Percentiles rank a stretch among this genome's conserved stretches.
Conservation (phyloP, 768 basidiomycete species). For the Cystobasidium tubakii region DNA sequence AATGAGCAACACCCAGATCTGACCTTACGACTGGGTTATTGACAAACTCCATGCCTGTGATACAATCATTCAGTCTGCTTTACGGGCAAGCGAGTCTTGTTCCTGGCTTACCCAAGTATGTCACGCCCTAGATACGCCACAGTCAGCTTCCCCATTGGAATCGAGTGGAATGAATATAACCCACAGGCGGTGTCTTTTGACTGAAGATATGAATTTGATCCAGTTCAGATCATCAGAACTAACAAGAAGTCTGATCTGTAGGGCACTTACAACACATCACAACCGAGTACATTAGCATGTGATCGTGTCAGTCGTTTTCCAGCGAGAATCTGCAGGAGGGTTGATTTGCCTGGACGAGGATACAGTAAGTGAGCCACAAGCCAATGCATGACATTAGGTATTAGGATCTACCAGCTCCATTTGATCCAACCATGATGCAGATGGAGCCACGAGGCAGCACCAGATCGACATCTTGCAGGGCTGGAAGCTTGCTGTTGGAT, state of each 20-base stretch:
- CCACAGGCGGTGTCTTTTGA: slow-evolving; percentile 63
- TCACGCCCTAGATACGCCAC: slow-evolving; percentile 36
- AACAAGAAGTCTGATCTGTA: neutral
- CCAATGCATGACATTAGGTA: neutral
- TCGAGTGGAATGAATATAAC: slow-evolving; percentile 1
- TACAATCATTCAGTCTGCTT: neutral
- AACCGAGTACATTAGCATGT: slow-evolving; percentile 65
- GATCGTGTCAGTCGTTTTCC: slow-evolving; percentile 73
- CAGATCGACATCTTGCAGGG: slow-evolving; percentile 64
- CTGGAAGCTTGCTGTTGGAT: slow-evolving; percentile 51
- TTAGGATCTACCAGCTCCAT: slow-evolving; percentile 67
- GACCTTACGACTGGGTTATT: slow-evolving; percentile 93
- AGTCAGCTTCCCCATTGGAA: neutral
- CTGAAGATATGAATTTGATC: neutral
- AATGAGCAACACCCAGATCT: slow-evolving; percentile 85
- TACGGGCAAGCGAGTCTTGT: neutral
- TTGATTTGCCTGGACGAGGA: slow-evolving; percentile 73
- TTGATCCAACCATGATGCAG: slow-evolving; percentile 82
- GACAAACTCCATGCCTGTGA: slow-evolving; percentile 84
- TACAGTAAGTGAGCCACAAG: slow-evolving; percentile 15
- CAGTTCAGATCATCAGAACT: neutral
- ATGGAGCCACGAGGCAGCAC: slow-evolving; percentile 64
- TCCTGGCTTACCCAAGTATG: slow-evolving; percentile 39
- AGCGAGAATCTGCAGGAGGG: slow-evolving; percentile 83
- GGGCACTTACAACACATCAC: slow-evolving; percentile 66